Evolutionary conservation across 1,284 basidiomycete genomes (phyloP), one percentile per base, ranked within the genome.

Genomic region (Tausonia pullulans): DNA sequence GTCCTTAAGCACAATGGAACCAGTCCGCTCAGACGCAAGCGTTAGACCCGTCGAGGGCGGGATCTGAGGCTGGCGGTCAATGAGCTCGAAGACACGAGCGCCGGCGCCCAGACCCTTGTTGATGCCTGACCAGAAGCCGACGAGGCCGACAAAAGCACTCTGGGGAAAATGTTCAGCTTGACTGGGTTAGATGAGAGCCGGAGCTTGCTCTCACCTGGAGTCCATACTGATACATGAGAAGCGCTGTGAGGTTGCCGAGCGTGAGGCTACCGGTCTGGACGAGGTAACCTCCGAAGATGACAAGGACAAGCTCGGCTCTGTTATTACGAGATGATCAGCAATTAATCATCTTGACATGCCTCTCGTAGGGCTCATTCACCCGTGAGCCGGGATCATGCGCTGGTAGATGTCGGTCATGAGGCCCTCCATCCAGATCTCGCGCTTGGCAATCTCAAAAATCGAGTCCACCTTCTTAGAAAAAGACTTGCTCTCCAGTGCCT

Each of bases 61-160:
- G 68, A 94, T 88, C 27, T 81, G 81, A 5, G 90, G 87, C 60
- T 79, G 74, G 48, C 89, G 83, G 71, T 95, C 92, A 14, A 98
- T 81, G 8, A 98, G 83, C 70, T 93, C 90, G 75, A 98, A 98
- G 9, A 98, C 88, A 39, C 96, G 87, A 1, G 84, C 83, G 8
- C 92, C 92, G 0, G 96, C 95, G 60, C 95, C 95, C 59, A 98
- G 84, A 55, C 65, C 74, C 63, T 74, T 73, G 74, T 76, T 77
- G 13, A 77, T 68, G 14, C 74, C 74, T n/a, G 76, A 75, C 72
- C 77, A 78, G 71, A 77, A 78, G 2, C 75, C 74, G 0, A 76
- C 77, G 50, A 78, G 66, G 14, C 76, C 77, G 10, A 74, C 75
- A 11, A 77, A 74, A 0, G 76, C 75, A 74, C 8, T 60, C 11